phyloP scores from a whole-genome alignment of 805 yeast species.

The Teunomyces funiuensis region DNA sequence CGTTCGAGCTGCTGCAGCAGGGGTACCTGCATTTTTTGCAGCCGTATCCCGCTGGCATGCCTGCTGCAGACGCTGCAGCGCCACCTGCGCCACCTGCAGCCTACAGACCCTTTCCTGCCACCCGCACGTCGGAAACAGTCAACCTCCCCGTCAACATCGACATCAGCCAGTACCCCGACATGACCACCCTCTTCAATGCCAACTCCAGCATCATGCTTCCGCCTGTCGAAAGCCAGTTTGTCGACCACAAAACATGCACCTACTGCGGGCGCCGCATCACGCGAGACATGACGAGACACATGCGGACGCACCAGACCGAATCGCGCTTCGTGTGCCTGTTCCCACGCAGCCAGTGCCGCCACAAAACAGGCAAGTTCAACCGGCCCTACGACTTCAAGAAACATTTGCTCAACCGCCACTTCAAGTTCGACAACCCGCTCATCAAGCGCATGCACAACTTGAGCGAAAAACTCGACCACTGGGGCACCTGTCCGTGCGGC shows the following conservation, averaged over 20 bases:
- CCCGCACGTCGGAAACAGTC: constrained; percentile 6
- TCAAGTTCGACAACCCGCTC: constrained; percentile 49
- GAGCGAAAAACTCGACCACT: constrained; percentile 49
- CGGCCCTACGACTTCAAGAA: constrained; percentile 69
- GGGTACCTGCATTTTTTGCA: background rate
- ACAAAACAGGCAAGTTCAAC: constrained; percentile 61
- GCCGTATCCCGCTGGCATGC: background rate
- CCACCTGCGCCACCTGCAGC: background rate
- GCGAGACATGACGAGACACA: constrained; percentile 62
- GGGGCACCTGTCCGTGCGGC: constrained; percentile 53
- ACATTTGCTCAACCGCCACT: constrained; percentile 61
- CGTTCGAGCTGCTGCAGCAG: background rate
- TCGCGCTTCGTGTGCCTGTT: constrained; percentile 59
- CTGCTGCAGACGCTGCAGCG: background rate
- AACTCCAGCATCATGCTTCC: constrained; percentile 33
- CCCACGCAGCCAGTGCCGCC: constrained; percentile 55
- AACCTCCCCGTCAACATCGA: constrained; percentile 15
- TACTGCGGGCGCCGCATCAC: constrained; percentile 55
- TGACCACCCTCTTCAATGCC: constrained; percentile 39
- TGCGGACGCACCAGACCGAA: constrained; percentile 58
- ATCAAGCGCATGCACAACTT: constrained; percentile 49
- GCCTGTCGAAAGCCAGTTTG: constrained; percentile 37
- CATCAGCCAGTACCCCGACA: constrained; percentile 32
- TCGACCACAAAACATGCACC: constrained; percentile 44
- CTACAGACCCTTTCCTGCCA: background rate